Evolutionary conservation across 192 early-diverging fungal species (phyloP).

Genomic region (Entomortierella parvispora): DNA sequence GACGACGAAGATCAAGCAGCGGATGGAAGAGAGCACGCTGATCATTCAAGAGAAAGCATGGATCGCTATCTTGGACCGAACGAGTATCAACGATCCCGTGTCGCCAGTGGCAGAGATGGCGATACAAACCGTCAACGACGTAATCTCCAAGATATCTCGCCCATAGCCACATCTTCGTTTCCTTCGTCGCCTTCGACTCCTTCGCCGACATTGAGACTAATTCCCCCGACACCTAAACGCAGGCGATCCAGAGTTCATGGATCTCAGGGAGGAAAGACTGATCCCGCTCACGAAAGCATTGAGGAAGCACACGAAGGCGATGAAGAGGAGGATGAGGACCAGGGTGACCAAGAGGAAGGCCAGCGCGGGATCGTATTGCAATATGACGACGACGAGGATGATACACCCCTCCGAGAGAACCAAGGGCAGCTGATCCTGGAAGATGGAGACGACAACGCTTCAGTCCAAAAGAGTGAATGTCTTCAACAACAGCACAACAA

Average conservation of each 20-base stretch:
- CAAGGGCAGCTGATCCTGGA: neutral
- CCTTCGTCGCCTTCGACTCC: slow-evolving; percentile 32
- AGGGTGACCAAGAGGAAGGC: neutral
- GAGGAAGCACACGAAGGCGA: slow-evolving; percentile 18
- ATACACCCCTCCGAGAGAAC: neutral
- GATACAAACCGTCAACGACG: too few relatives aligned
- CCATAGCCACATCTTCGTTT: too few relatives aligned
- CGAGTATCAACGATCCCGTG: too few relatives aligned
- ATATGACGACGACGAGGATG: neutral
- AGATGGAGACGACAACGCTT: neutral
- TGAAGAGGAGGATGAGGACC: neutral
- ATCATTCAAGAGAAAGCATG: too few relatives aligned
- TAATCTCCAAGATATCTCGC: too few relatives aligned
- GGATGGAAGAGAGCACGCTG: neutral
- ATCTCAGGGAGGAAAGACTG: neutral
- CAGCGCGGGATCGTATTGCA: slow-evolving; percentile 8
- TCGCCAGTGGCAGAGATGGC: too few relatives aligned
- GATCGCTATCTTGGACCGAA: too few relatives aligned
- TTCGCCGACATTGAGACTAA: slow-evolving; percentile 37
- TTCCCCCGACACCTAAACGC: slow-evolving; percentile 45
- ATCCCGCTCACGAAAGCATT: neutral
- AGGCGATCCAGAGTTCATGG: neutral
- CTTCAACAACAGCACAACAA: neutral
- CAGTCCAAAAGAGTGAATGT: neutral
- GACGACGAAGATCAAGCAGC: slow-evolving; percentile 17